phyloP scores from a whole-genome alignment of 768 basidiomycete species.

The Rhizopogon rudus region DNA sequence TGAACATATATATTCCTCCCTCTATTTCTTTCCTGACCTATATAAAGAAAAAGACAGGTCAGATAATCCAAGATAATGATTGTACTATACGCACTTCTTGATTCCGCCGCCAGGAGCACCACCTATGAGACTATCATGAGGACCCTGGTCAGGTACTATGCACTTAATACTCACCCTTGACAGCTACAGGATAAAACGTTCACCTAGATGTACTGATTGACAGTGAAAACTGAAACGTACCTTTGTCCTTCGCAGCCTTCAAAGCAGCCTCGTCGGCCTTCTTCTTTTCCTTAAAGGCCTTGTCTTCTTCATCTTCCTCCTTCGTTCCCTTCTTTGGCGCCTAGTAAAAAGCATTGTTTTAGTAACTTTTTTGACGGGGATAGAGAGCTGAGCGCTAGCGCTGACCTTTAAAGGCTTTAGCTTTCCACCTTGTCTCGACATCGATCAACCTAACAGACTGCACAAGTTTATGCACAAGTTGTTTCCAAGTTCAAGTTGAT shows the following conservation, averaged over 20 bases:
- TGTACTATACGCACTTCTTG: slow-evolving; percentile 66
- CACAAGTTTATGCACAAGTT: too few relatives aligned
- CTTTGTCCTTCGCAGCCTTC: slow-evolving; percentile 71
- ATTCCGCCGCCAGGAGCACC: slow-evolving; percentile 71
- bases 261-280: slow-evolving; percentile 70
- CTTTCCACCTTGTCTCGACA: slow-evolving; percentile 75
- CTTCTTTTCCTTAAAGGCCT: slow-evolving; percentile 71
- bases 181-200: slow-evolving; percentile 15
- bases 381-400: not conserved
- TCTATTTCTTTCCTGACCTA: slow-evolving; percentile 72
- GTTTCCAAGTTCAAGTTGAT: not conserved
- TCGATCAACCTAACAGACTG: slow-evolving; percentile 4
- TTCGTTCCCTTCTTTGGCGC: slow-evolving; percentile 80
- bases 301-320: slow-evolving; percentile 65
- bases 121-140: slow-evolving; percentile 32
- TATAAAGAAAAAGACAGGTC: slow-evolving; percentile 5
- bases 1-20: not conserved
- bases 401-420: slow-evolving; percentile 80
- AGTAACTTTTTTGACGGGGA: not conserved
- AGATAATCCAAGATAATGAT: slow-evolving; percentile 1
- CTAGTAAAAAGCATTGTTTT: slow-evolving; percentile 31
- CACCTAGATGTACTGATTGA: not conserved
- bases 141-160: slow-evolving; percentile 2
- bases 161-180: slow-evolving; percentile 20
- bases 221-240: slow-evolving; percentile 31